A percentile compares a stretch with the other conserved stretches of the same genome.
These are phyloP conservation scores for Urochloa ruziziensis DNA, from an alignment of 176 grass and related monocot species.

Conservation along the genomic window DNA sequence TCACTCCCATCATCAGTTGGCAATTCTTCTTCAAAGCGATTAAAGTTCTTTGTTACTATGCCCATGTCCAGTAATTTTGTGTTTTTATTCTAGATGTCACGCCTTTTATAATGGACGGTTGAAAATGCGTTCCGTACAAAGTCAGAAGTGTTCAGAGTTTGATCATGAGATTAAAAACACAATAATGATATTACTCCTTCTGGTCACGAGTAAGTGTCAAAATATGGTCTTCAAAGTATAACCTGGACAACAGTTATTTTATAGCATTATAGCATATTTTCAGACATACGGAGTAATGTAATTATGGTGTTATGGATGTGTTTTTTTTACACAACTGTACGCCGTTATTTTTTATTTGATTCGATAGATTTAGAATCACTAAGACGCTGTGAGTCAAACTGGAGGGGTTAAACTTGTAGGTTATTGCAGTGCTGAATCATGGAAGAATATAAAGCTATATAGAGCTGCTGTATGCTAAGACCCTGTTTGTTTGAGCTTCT, in stretches of 20 bases:
- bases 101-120: background rate
- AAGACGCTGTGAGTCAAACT: background rate
- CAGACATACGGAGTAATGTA: too few relatives aligned
- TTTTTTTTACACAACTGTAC: background rate
- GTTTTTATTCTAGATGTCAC: background rate
- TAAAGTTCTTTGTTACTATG: background rate
- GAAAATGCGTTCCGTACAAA: background rate
- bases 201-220: background rate
- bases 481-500: too few relatives aligned
- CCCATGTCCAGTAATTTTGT: background rate
- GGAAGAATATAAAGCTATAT: background rate
- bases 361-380: background rate
- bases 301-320: background rate
- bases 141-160: background rate
- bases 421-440: conserved; percentile 4
- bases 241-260: background rate
- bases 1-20: background rate
- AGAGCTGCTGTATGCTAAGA: too few relatives aligned
- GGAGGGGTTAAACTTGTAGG: background rate
- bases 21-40: background rate
- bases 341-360: background rate
- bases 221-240: background rate
- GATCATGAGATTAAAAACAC: background rate
- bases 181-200: background rate
- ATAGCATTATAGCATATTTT: background rate